Evolutionary conservation across 345 rosid genomes (phyloP), one percentile per base, ranked within the genome.

Genomic region (Carallia brachiata): DNA sequence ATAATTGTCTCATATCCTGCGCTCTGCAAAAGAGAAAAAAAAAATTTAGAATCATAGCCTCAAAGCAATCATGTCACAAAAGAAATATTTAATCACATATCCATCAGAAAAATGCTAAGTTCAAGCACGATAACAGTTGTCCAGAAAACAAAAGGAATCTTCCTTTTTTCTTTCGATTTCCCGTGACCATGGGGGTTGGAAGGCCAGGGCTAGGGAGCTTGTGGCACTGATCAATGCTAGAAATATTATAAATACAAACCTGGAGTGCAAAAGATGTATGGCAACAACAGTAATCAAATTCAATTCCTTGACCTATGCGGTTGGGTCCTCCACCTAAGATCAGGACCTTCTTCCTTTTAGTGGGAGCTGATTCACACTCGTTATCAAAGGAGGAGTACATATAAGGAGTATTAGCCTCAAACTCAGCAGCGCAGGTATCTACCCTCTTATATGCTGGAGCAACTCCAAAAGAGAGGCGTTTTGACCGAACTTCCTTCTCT

Each of bases 321-420:
- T 95, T 95, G 36, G 97, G 99, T 64, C 99, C 99, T 77, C 99
- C 99, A 63, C 97, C 97, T 70, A 95, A 82, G 81, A 95, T 95
- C 91, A 95, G 70, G 68, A 92, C 96, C 86, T 95, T 92, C 79
- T 84, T 89, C 77, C 69, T 87, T 67, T 23, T 74, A 63, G 88
- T 92, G 30, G 99, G 96, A 67, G 87, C 88, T 70, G 99, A 92
- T 81, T 92, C 99, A 44, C 99, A 95, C 81, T 95, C 99, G 16
- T 66, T 65, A 84, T 95, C 99, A 78, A 92, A 95, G 28, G 97
- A 89, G 30, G 99, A 95, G 72, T 90, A 95, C 99, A 95, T 90
- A 76, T 89, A 92, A 15, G 97, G 99, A 62, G 99, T 92, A 70
- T 89, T 80, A 6, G 99, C 98, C 84, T 95, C 98, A 72, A 95